Base-by-base conservation (phyloP, 2,329 filamentous ascomycete genomes). In the Diplodia sapinea region DNA sequence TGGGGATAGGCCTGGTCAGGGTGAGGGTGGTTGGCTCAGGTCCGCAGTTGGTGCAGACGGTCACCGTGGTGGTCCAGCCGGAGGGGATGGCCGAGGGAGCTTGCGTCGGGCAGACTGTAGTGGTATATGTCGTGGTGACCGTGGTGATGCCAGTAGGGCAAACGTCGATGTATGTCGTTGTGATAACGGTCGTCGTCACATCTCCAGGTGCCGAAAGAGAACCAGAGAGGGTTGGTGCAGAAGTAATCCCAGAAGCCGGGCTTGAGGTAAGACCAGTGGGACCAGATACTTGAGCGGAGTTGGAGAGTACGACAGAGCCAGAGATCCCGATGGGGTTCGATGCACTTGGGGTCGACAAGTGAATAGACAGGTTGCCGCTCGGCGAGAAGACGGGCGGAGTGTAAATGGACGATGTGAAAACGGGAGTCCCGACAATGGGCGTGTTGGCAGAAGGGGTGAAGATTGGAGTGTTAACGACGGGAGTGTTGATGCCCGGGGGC, bases 101-200 rank as follows among this genome's bases (percentile, higher is more conserved):
- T 26, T 51, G 52, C 13, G 67, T 59, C 4, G 68, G 68, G 15
- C 71, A 70, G 62, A 71, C 68, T n/a, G 71, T 73, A 7, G 71
- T 71, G 11, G 72, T 74, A 20, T 73, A 70, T 13, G 73, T 75
- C 47, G 72, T 74, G 7, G 71, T 72, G 56, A 72, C 71, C 15
- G 76, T 77, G 17, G 73, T 76, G 69, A 75, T 74, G n/a, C 76
- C 75, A 11, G 75, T 76, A 17, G 73, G 68, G 74, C 76, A 77
- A 57, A 77, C 68, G 54, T 78, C 75, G 31, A 76, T 68, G 65
- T 77, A 76, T 12, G 73, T 72, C 4, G 74, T 74, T 15, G 72
- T 73, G 64, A 74, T 74, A 1, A 71, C 70, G 6, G 70, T 73
- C 17, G 57, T 62, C 12, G 40, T 62, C 26, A 40, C 62, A 29